Conservation (phyloP, 228 moss, liverwort and hornwort genomes). For the Sphagnum fallax region DNA sequence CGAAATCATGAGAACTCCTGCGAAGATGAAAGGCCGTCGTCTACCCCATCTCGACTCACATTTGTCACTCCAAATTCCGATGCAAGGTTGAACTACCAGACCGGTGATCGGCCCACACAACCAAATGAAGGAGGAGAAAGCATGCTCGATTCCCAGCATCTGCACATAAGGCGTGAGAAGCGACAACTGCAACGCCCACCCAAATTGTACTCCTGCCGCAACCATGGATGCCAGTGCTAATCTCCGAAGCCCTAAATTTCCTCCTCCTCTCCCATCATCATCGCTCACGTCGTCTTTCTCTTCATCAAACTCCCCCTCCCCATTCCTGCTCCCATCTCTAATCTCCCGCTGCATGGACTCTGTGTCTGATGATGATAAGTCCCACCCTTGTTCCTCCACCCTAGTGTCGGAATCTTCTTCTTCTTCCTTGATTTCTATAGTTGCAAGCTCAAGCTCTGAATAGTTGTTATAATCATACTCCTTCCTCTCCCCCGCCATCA, state of each 20-base stretch:
- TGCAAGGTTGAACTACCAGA: constrained; percentile 80
- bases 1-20: constrained; percentile 64
- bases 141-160: constrained; percentile 73
- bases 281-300: too few species aligned
- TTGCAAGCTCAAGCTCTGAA: too few species aligned
- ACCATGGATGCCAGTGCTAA: constrained; percentile 58
- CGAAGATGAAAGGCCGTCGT: constrained; percentile 72
- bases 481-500: too few species aligned
- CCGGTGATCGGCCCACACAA: constrained; percentile 92
- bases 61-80: constrained; percentile 94
- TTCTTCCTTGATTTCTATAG: too few species aligned
- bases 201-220: constrained; percentile 90
- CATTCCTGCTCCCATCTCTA: too few species aligned
- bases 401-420: too few species aligned
- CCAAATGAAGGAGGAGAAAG: constrained; percentile 82
- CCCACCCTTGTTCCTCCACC: too few species aligned
- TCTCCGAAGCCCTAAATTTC: constrained; percentile 32
- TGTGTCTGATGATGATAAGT: too few species aligned
- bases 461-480: too few species aligned
- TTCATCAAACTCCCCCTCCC: too few species aligned
- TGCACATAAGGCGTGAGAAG: constrained; percentile 71
- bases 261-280: too few species aligned
- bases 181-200: constrained; percentile 90
- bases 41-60: constrained; percentile 85
- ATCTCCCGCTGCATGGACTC: too few species aligned